Conservation (phyloP, 2,329 filamentous ascomycete genomes). For the Clarireedia hainanense region DNA sequence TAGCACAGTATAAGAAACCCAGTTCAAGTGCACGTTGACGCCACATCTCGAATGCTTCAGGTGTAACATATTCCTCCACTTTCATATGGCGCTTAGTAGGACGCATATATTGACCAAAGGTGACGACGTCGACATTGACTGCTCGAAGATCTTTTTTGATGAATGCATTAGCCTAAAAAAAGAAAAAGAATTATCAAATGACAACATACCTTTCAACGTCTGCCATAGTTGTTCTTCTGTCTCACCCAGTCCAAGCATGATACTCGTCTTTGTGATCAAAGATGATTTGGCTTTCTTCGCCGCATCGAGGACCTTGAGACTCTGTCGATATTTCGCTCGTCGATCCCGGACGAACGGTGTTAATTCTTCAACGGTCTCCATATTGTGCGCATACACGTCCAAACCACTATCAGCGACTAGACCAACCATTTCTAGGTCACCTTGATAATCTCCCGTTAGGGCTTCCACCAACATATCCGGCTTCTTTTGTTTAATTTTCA, state of each 20-base stretch:
- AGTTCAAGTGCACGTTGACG: conserved; percentile 81
- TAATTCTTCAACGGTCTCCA: conserved; percentile 88
- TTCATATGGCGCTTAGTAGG: conserved; percentile 97
- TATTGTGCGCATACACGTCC: conserved; percentile 94
- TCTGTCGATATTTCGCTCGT: conserved; percentile 82
- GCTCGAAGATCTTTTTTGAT: conserved; percentile 59
- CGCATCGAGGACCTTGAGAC: conserved; percentile 67
- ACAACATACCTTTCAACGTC: conserved; percentile 55
- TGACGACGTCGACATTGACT: conserved; percentile 84
- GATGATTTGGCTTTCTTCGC: conserved; percentile 69
- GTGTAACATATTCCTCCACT: conserved; percentile 90
- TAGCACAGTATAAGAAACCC: conserved; percentile 95
- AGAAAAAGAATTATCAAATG: neutral
- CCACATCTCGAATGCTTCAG: conserved; percentile 88
- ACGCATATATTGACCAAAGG: conserved; percentile 99
- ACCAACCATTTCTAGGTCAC: conserved; percentile 79
- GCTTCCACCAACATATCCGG: conserved; percentile 73
- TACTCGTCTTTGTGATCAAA: conserved; percentile 95
- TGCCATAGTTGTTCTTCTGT: conserved; percentile 79
- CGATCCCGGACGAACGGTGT: conserved; percentile 87
- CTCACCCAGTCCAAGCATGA: conserved; percentile 95
- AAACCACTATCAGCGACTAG: conserved; percentile 80
- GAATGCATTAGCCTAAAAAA: conserved; percentile 11
- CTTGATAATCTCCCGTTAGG: conserved; percentile 78
- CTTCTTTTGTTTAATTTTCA: conserved; percentile 82